A percentile compares a stretch with the other conserved stretches of the same genome.
phyloP scores from a whole-genome alignment of 768 basidiomycete species.

The Boletellus sp. region DNA sequence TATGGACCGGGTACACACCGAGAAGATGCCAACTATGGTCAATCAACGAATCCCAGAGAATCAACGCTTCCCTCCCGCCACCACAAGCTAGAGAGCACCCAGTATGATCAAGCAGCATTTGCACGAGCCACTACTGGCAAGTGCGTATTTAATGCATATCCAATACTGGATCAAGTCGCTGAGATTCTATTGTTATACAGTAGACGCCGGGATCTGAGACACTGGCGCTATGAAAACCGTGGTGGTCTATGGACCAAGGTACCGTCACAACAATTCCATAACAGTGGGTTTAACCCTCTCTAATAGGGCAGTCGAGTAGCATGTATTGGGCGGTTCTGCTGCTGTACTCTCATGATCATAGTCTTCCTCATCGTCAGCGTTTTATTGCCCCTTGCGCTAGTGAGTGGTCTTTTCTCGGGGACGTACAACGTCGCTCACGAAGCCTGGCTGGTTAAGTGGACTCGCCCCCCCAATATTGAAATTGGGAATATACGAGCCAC shows the following conservation, averaged over 20 bases:
- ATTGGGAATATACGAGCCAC: conserved; percentile 48
- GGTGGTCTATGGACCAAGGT: conserved; percentile 72
- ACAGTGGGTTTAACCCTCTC: background rate
- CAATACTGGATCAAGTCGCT: background rate
- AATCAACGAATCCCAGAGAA: conserved; percentile 11
- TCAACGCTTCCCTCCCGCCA: conserved; percentile 15
- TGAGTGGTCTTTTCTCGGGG: conserved; percentile 32
- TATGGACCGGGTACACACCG: conserved; percentile 30
- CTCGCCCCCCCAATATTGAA: conserved; percentile 64
- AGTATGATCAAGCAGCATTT: conserved; percentile 43
- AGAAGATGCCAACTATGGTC: conserved; percentile 34
- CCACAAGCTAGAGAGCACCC: conserved; percentile 32
- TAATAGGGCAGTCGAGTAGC: conserved; percentile 55
- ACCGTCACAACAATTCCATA: conserved; percentile 1
- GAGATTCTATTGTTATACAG: conserved; percentile 12
- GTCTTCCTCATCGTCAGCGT: conserved; percentile 66
- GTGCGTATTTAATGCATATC: conserved; percentile 23
- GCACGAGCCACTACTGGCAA: conserved; percentile 30
- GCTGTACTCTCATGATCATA: conserved; percentile 66
- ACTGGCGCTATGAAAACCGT: conserved; percentile 54
- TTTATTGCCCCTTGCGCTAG: conserved; percentile 62
- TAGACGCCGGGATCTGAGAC: conserved; percentile 35
- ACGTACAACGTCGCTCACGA: background rate
- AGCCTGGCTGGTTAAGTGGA: conserved; percentile 49
- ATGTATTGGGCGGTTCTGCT: conserved; percentile 68